A percentile compares a stretch with the other conserved stretches of the same genome.
Evolutionary conservation across 345 rosid genomes (phyloP).

Genomic region (Nephelium lappaceum): DNA sequence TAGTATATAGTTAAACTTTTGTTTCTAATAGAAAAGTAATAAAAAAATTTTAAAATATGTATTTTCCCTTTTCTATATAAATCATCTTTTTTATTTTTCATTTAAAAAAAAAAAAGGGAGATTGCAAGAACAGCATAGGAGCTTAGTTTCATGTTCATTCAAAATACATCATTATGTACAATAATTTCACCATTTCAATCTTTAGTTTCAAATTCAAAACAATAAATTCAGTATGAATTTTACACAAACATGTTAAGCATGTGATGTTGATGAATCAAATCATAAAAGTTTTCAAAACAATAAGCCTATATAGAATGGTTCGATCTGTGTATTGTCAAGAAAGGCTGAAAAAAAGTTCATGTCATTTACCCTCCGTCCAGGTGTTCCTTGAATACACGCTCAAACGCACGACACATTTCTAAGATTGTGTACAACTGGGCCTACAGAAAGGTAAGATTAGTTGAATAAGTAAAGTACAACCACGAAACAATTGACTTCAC

Average conservation of each 20-base stretch:
- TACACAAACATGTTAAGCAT: neutral
- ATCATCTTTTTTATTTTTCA: neutral
- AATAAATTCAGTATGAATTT: neutral
- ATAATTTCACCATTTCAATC: neutral
- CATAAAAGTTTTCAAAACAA: slow-evolving; percentile 6
- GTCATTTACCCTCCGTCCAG: slow-evolving; percentile 94
- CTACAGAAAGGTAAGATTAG: slow-evolving; percentile 32
- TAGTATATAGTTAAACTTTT: too few relatives aligned
- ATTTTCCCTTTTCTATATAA: neutral
- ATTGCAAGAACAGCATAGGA: neutral
- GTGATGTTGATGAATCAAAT: slow-evolving; percentile 11
- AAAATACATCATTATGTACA: neutral
- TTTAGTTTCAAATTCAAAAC: slow-evolving; percentile 2
- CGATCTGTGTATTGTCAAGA: slow-evolving; percentile 1
- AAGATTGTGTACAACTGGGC: slow-evolving; percentile 95
- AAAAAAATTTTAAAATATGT: too few relatives aligned
- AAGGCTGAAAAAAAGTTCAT: slow-evolving; percentile 12
- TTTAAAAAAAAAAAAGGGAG: neutral
- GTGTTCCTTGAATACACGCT: slow-evolving; percentile 95
- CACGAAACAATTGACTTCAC: slow-evolving; percentile 16
- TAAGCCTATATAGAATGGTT: slow-evolving; percentile 12
- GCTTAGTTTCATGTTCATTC: neutral
- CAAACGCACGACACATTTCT: slow-evolving; percentile 97
- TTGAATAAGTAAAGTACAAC: slow-evolving; percentile 21
- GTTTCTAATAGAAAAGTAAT: too few relatives aligned